Conservation (phyloP, 352 stramenopile genomes). For the Globisporangium lucens region DNA sequence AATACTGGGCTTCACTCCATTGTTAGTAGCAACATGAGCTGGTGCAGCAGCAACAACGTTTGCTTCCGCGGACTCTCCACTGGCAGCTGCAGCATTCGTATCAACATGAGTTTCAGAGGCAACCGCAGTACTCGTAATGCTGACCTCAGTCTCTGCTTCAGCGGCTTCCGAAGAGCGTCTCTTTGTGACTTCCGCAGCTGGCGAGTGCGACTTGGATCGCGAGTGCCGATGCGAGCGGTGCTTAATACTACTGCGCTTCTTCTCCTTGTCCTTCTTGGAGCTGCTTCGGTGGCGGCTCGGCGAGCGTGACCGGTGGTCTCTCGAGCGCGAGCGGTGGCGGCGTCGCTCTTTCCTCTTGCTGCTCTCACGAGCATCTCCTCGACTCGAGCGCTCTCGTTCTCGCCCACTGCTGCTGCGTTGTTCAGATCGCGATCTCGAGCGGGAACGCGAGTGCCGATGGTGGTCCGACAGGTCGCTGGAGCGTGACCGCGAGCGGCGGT, state of each 20-base stretch:
- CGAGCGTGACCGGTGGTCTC: conserved; percentile 18
- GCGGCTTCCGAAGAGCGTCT: background rate
- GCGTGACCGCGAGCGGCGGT: conserved; percentile 22
- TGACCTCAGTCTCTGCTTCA: background rate
- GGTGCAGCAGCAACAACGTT: background rate
- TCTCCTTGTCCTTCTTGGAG: conserved; percentile 24
- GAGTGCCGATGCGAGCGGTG: conserved; percentile 13
- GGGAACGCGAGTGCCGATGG: conserved; percentile 15
- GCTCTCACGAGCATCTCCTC: conserved; percentile 8
- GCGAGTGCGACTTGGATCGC: conserved; percentile 16
- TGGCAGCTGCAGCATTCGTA: background rate
- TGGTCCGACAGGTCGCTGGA: conserved; percentile 27
- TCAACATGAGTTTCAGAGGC: background rate
- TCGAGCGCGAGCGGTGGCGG: conserved; percentile 19
- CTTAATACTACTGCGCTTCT: conserved; percentile 15
- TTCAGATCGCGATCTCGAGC: conserved; percentile 39
- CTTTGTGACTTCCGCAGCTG: background rate
- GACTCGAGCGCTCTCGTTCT: conserved; percentile 14
- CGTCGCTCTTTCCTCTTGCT: conserved; percentile 20
- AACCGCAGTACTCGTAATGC: background rate
- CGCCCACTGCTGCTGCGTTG: conserved; percentile 2
- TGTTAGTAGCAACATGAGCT: background rate
- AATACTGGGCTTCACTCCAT: background rate
- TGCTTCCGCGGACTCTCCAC: background rate
- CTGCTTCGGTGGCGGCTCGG: conserved; percentile 23